These are phyloP conservation scores for Vigna mungo DNA, from an alignment of 306 rosid genomes.

Conservation along the genomic window DNA sequence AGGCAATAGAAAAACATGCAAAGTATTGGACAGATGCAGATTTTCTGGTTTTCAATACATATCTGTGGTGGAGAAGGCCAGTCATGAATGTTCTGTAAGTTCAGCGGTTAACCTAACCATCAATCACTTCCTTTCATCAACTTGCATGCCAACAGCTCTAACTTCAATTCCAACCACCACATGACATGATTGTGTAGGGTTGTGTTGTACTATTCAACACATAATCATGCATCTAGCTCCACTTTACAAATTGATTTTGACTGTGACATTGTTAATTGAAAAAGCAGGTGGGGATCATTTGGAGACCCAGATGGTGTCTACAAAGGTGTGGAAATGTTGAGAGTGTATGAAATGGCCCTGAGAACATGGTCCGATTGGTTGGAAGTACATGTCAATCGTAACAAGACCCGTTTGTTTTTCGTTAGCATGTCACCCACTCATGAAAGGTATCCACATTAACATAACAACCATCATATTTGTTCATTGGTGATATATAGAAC, in stretches of 20 bases:
- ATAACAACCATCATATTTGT: neutral
- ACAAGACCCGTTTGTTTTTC: slow-evolving; percentile 72
- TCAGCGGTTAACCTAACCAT: neutral
- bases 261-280: slow-evolving; percentile 39
- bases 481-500: neutral
- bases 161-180: slow-evolving; percentile 33
- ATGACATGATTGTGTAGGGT: slow-evolving; percentile 14
- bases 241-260: slow-evolving; percentile 33
- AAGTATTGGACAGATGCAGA: slow-evolving; percentile 76
- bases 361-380: slow-evolving; percentile 93
- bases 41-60: slow-evolving; percentile 70
- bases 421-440: slow-evolving; percentile 98
- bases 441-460: slow-evolving; percentile 57
- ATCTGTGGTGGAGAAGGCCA: slow-evolving; percentile 91
- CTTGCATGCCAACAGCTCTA: slow-evolving; percentile 16
- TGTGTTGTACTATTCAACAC: neutral
- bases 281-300: slow-evolving; percentile 79
- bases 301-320: slow-evolving; percentile 59
- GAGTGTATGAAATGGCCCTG: slow-evolving; percentile 88
- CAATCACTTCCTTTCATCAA: slow-evolving; percentile 26
- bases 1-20: slow-evolving; percentile 82
- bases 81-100: slow-evolving; percentile 68
- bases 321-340: slow-evolving; percentile 66
- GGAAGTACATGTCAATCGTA: slow-evolving; percentile 80
- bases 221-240: neutral